Conservation (phyloP, 2,329 filamentous ascomycete genomes). For the Zasmidium cellare region DNA sequence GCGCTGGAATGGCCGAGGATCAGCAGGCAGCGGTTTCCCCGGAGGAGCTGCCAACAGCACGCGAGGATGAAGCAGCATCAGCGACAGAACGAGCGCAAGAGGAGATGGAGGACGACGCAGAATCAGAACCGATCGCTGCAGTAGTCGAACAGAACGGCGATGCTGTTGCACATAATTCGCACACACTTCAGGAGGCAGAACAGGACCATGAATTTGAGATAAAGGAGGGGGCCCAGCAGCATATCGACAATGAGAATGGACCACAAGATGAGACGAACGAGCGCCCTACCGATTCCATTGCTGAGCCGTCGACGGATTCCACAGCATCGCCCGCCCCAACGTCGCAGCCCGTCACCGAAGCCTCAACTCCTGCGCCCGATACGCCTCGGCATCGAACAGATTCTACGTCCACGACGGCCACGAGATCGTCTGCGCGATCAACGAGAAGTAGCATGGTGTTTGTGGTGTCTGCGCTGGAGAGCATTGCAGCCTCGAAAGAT, state of each 20-base stretch:
- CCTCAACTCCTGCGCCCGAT: slow-evolving; percentile 8
- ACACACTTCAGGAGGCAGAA: slow-evolving; percentile 11
- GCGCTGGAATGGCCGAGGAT: slow-evolving; percentile 35
- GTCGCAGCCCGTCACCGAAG: slow-evolving; percentile 22
- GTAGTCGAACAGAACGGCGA: slow-evolving; percentile 10
- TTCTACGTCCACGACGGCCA: slow-evolving; percentile 52
- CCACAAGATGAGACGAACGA: neutral
- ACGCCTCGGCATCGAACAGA: slow-evolving; percentile 54
- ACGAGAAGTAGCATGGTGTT: slow-evolving; percentile 94
- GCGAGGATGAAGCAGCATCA: slow-evolving; percentile 17
- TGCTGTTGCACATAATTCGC: slow-evolving; percentile 4
- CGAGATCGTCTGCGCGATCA: slow-evolving; percentile 48
- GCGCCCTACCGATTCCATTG: neutral
- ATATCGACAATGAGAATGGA: slow-evolving; percentile 14
- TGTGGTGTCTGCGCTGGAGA: slow-evolving; percentile 88
- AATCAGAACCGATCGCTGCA: slow-evolving; percentile 1
- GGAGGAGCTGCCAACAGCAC: slow-evolving; percentile 18
- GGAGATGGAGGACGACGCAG: slow-evolving; percentile 10
- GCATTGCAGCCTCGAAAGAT: slow-evolving; percentile 88
- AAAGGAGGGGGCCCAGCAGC: slow-evolving; percentile 7
- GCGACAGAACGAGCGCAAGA: slow-evolving; percentile 11
- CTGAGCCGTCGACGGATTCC: slow-evolving; percentile 9
- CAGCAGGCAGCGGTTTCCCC: slow-evolving; percentile 20
- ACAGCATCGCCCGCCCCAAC: slow-evolving; percentile 17
- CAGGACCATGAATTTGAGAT: slow-evolving; percentile 8